Evolutionary conservation across 768 basidiomycete species (phyloP), one percentile per base, ranked within the genome.

Genomic region (Exidia glandulosa): DNA sequence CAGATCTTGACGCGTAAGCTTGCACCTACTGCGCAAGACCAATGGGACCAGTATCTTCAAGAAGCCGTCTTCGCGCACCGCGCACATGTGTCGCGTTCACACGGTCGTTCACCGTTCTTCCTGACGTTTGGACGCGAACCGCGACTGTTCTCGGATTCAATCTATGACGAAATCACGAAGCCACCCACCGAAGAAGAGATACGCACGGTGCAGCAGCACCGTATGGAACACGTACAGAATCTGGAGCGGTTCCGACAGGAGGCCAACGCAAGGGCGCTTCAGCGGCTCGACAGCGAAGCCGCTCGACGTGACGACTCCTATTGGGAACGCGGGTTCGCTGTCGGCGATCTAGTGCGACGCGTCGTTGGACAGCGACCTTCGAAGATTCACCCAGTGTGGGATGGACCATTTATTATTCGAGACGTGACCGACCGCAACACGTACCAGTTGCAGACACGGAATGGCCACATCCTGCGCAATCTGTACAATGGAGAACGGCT

Each of bases 341-440:
- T 66, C 54, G 64, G 66, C 36, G 64, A 66, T 34, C 45, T 66
- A 27, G 66, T 66, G 23, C 37, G 60, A 19, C 37, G 64, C 14
- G 52, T 57, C 25, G 52, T 58, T 31, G 34, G 34, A 36, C 54
- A 61, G 47, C 47, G 60, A 37, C 56, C 60, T 27, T 57, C 65
- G 19, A 67, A 67, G 62, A 30, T 66, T 5, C 66, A 66, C 57
- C 64, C 64, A 0, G 58, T 62, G 19, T 66, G 66, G 66, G 66
- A 67, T 55, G 66, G 66, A 10, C 66, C 66, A 12, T 67, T 67
- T 60, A 36, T 36, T 36, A 36, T 36, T 36, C 34, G 34, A 9
- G 34, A 36, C 16, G 34, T 36, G 16, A 36, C 66, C 5, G 57
- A 62, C 32, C 60, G 60, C 34, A 67, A 65, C 50, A 67, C 66